phyloP scores from a whole-genome alignment of 495 filamentous ascomycete genomes.

The Sporormia fimetaria region DNA sequence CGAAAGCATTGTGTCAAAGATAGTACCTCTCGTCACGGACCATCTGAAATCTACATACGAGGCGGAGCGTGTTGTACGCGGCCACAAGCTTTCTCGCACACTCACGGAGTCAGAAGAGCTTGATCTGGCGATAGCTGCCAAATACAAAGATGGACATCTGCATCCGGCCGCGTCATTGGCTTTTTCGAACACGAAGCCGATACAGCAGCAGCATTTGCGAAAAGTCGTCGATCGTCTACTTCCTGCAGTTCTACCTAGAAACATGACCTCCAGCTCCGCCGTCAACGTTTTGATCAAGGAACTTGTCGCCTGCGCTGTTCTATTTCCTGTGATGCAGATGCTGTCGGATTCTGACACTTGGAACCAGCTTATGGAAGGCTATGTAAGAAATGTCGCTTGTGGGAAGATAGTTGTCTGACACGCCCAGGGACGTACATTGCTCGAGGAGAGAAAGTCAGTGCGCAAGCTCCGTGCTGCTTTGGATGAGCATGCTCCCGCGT shows the following conservation, averaged over 20 bases:
- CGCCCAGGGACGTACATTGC: constrained; percentile 57
- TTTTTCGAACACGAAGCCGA: constrained; percentile 65
- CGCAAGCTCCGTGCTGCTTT: constrained; percentile 85
- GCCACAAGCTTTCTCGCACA: constrained; percentile 71
- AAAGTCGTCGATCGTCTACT: constrained; percentile 56
- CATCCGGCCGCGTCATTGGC: constrained; percentile 79
- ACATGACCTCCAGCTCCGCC: constrained; percentile 62
- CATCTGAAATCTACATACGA: constrained; percentile 87
- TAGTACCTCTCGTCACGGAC: constrained; percentile 81
- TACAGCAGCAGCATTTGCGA: constrained; percentile 80
- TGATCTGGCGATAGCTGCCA: constrained; percentile 83
- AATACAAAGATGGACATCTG: constrained; percentile 79
- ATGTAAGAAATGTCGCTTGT: constrained; percentile 34
- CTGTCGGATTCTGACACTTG: constrained; percentile 87
- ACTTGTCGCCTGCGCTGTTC: constrained; percentile 66
- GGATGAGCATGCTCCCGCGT: constrained; percentile 86
- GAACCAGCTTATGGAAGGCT: constrained; percentile 90
- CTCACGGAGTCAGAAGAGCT: constrained; percentile 95
- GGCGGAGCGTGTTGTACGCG: constrained; percentile 77
- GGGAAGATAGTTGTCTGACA: constrained; percentile 1
- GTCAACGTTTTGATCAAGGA: constrained; percentile 74
- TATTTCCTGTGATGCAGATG: constrained; percentile 58
- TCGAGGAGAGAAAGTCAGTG: constrained; percentile 93
- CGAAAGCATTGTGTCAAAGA: constrained; percentile 63
- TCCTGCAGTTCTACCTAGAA: constrained; percentile 62